These are phyloP conservation scores for Malassezia nana DNA, from an alignment of 1,284 basidiomycete species.

Conservation along the genomic window DNA sequence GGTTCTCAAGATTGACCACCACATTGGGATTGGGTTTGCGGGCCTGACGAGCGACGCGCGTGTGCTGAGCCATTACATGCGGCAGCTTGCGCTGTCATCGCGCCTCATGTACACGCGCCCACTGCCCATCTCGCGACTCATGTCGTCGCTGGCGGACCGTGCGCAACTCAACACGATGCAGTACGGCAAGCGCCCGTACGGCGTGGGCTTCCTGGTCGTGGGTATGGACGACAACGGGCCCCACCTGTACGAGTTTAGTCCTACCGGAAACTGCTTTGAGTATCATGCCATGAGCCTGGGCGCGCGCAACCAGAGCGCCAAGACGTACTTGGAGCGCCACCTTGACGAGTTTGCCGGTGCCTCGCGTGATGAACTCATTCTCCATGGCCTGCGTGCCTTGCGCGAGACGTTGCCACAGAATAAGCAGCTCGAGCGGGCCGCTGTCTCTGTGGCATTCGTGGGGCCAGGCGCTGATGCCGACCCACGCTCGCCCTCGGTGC, in stretches of 20 bases:
- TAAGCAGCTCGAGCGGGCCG: constrained; percentile 43
- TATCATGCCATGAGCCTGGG: constrained; percentile 98
- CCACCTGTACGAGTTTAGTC: constrained; percentile 95
- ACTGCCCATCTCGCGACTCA: constrained; percentile 83
- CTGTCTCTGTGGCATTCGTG: constrained; percentile 40
- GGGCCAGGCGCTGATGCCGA: constrained; percentile 45
- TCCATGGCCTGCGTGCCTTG: constrained; percentile 41
- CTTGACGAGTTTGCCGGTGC: constrained; percentile 62
- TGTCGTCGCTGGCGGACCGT: constrained; percentile 91
- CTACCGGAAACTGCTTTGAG: constrained; percentile 92
- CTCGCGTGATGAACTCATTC: constrained; percentile 29
- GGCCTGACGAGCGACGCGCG: constrained; percentile 95
- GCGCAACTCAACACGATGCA: constrained; percentile 98
- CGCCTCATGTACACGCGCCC: constrained; percentile 91
- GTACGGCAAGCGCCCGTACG: constrained; percentile 93
- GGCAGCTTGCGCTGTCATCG: constrained; percentile 91
- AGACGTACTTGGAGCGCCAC: constrained; percentile 94
- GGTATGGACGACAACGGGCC: constrained; percentile 90
- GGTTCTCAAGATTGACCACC: constrained; percentile 98
- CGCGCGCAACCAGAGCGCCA: constrained; percentile 90
- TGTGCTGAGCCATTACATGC: constrained; percentile 83
- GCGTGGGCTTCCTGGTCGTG: constrained; percentile 95
- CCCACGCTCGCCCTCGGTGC: constrained; percentile 23
- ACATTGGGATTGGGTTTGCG: constrained; percentile 96
- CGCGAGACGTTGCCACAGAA: constrained; percentile 46